These are phyloP conservation scores for Pterulicium gracile DNA, from an alignment of 1,284 basidiomycete species.

Conservation along the genomic window DNA sequence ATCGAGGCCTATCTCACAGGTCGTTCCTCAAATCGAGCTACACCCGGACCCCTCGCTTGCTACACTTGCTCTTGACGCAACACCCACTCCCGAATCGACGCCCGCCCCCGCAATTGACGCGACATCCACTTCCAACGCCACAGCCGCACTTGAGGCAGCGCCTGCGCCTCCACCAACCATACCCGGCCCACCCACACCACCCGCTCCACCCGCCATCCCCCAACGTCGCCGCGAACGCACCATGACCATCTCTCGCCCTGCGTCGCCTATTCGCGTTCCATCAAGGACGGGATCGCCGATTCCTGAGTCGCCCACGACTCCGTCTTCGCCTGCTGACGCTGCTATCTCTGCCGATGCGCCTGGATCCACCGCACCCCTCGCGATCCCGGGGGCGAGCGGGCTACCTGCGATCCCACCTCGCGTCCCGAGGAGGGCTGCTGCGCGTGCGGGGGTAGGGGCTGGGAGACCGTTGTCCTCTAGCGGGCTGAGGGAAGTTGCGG, in stretches of 20 bases:
- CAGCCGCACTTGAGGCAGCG: too few relatives aligned
- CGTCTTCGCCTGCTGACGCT: constrained; percentile 13
- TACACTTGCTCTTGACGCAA: too few relatives aligned
- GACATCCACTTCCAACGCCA: too few relatives aligned
- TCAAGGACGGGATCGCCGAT: constrained; percentile 18
- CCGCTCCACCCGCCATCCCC: not conserved
- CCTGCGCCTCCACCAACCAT: not conserved
- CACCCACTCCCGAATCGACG: too few relatives aligned
- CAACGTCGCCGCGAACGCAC: not conserved
- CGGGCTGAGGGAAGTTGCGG: constrained; percentile 3
- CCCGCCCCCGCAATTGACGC: too few relatives aligned
- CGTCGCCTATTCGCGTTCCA: not conserved
- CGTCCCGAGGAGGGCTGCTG: constrained; percentile 43
- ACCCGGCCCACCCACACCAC: not conserved
- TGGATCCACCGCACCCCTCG: too few relatives aligned
- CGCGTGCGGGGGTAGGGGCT: constrained; percentile 13
- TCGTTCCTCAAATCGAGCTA: too few relatives aligned
- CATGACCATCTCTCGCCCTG: constrained; percentile 3
- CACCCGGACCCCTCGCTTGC: too few relatives aligned
- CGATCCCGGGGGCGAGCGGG: constrained; percentile 8
- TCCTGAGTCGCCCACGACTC: constrained; percentile 1
- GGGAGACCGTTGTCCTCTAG: constrained; percentile 11
- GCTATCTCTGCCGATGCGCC: constrained; percentile 19
- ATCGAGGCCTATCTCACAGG: too few relatives aligned
- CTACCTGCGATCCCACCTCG: constrained; percentile 34